A percentile compares a stretch with the other conserved stretches of the same genome.
These are phyloP conservation scores for Russula abietina DNA, from an alignment of 768 basidiomycete species.

Conservation along the genomic window DNA sequence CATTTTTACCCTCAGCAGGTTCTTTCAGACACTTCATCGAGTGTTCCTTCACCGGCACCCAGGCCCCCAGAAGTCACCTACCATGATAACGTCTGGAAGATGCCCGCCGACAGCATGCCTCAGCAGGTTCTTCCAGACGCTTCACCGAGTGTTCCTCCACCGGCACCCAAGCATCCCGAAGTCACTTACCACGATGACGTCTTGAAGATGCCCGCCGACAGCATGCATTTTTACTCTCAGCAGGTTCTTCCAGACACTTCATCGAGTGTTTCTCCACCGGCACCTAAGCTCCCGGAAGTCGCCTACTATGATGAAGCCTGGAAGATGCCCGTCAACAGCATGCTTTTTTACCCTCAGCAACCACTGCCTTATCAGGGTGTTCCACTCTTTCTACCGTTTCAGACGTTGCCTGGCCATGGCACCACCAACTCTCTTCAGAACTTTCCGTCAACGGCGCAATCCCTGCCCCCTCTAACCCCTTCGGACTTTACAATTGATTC, in stretches of 20 bases:
- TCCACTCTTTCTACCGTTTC: neutral
- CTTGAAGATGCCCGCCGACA: neutral
- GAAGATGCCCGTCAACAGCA: neutral
- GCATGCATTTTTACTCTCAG: neutral
- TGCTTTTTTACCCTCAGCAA: neutral
- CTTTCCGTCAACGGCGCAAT: neutral
- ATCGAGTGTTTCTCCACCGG: neutral
- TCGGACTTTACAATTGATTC: neutral
- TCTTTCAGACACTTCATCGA: no score
- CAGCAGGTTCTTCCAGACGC: neutral
- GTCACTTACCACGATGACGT: slow-evolving; percentile 1
- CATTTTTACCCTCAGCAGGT: neutral
- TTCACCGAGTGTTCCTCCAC: neutral
- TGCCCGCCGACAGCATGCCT: no score
- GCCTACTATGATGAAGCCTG: slow-evolving; percentile 6
- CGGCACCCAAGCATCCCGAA: neutral
- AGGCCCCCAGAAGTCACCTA: no score
- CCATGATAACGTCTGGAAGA: no score
- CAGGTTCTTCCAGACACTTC: neutral
- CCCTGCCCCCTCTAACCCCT: neutral
- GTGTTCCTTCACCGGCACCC: no score
- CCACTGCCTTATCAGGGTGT: neutral
- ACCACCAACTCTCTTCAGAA: neutral
- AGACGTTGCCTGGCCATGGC: neutral
- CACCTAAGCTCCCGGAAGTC: neutral